Conservation (phyloP, 148 eudicot species). For the Gaultheria prostrata region DNA sequence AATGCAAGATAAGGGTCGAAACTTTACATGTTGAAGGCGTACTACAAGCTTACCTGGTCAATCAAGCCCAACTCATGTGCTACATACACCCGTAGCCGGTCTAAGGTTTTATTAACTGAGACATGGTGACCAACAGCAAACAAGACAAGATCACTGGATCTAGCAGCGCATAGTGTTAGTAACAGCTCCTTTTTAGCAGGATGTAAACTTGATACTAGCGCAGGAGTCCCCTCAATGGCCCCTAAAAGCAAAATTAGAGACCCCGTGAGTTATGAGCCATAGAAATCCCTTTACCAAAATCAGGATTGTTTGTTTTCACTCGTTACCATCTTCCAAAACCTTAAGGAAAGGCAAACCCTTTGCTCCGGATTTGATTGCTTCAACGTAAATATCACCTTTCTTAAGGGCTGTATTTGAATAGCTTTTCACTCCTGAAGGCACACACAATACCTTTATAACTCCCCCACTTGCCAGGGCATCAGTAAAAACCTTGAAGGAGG, state of each 20-base stretch:
- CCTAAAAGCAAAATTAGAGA: conserved; percentile 40
- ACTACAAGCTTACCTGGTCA: conserved; percentile 63
- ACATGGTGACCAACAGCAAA: conserved; percentile 75
- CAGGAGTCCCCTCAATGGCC: conserved; percentile 76
- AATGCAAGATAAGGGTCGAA: neutral
- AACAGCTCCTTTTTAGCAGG: conserved; percentile 44
- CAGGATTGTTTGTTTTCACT: conserved; percentile 7
- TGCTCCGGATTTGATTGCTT: conserved; percentile 91
- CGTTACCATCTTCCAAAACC: conserved; percentile 70
- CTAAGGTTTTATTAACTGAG: conserved; percentile 78
- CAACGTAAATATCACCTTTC: conserved; percentile 79
- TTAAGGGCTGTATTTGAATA: conserved; percentile 89
- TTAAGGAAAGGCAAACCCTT: conserved; percentile 94
- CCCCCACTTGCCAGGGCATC: conserved; percentile 73
- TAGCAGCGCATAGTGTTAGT: conserved; percentile 54
- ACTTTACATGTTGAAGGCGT: conserved; percentile 1
- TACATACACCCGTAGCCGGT: conserved; percentile 65
- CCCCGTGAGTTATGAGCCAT: neutral
- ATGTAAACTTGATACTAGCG: conserved; percentile 65
- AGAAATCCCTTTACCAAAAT: conserved; percentile 1
- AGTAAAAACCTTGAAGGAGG: conserved; percentile 81
- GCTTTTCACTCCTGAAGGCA: conserved; percentile 72
- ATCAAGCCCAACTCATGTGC: conserved; percentile 74
- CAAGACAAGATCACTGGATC: conserved; percentile 74
- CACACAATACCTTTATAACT: conserved; percentile 63